Base-by-base conservation (phyloP, 139 green algal species). In the Chlorella sorokiniana region DNA sequence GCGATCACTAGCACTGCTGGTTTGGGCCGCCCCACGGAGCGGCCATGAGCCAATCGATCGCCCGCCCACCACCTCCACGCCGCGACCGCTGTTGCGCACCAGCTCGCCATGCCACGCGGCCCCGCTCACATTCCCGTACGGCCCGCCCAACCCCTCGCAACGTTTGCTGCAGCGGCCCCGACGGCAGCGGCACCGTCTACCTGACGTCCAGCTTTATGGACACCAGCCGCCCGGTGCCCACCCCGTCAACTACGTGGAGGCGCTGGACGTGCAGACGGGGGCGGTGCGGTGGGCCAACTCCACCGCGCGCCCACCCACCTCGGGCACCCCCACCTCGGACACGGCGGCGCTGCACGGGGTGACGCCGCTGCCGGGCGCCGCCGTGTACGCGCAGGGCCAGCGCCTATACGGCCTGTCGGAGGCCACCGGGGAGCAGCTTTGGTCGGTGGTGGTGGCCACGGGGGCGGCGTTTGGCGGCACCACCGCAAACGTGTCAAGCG, bases 131-230 rank as follows among this genome's bases (percentile, higher is more conserved):
- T 65, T 65, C 37, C 16, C 35, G 0, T 7, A 31, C 42, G 62
- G 31, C 59, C 18, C 59, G 8, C 1, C n/a, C 35, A 1, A 29
- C 33, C 35, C 64, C 16, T 33, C 4, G 22, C 48, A 18, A 29
- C 10, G 8, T 18, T 23, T n/a, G 16, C 65, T 31, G 27, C 45
- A 78, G 71, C 9, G 71, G 62, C 11, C 23, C 9, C 37, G 29
- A 22, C 73, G 16, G 37, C 37, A 8, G 48, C 14, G 52, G 23
- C 37, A 25, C 42, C 7, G 75, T 81, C 25, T 81, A 81, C 75
- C 75, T 81, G 5, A 81, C 75, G 40, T 72, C 75, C 38, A 38
- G 27, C n/a, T 81, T 81, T 25, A 23, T 81, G 4, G 75, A 81
- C 41, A 61, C 40, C 75, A 62, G 0, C 5, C 75, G 75, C 7